Evolutionary conservation across 2,329 filamentous ascomycete genomes (phyloP), one percentile per base, ranked within the genome.

Genomic region (Zymoseptoria pseudotritici): DNA sequence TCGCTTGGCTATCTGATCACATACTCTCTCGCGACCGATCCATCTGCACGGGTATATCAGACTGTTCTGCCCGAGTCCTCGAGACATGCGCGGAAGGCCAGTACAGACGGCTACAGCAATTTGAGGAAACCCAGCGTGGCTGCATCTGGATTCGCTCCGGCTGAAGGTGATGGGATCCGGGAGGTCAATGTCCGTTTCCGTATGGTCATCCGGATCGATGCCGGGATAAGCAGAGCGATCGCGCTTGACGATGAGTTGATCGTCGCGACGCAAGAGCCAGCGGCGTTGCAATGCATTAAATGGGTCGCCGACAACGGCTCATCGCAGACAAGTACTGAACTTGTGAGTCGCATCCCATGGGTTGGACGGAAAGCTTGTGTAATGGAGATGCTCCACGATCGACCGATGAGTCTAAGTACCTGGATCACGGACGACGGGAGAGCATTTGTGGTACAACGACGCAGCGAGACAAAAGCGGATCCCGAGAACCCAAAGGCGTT

Each of bases 141-240:
- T 4, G 57, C 55, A 13, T 67, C 68, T n/a, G 75, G 76, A 58
- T 72, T 70, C 74, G 90, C 90, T 0, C 85, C 89, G 1, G 92
- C 92, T 36, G 94, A 97, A 73, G 89, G 89, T 9, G 83, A 83
- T 54, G 90, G 90, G 3, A 86, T 96, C 55, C 84, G 86, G 57
- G 94, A 99, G 75, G 85, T 96, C 58, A 96, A 88, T 68, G 82
- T 99, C 54, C 88, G 91, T 10, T 99, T 99, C 75, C 85, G 93
- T 59, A 96, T 97, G 89, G 93, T 96, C 13, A 97, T 99, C 71
- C 95, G 96, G 72, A 91, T 99, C 19, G 94, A 99, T 75, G 94
- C 94, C 2, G 94, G 94, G 2, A 97, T 99, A 67, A 86, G 87
- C 66, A 90, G 87, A 69, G 91, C 90, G 10, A 78, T 97, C 58